phyloP scores from a whole-genome alignment of 768 basidiomycete genomes.

The Boletus pseudopeckii region DNA sequence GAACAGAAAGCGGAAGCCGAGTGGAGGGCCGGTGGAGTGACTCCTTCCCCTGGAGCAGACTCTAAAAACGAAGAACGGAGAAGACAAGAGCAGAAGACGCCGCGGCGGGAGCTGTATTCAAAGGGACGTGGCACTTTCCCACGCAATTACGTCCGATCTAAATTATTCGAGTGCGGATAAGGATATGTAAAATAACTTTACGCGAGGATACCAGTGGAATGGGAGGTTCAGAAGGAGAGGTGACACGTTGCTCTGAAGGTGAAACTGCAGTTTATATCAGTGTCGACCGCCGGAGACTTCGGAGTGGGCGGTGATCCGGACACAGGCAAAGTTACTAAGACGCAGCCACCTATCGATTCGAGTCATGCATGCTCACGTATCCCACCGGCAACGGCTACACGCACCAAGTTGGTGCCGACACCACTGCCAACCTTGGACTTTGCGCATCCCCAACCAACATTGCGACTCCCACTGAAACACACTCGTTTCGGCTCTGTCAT shows the following conservation, averaged over 20 bases:
- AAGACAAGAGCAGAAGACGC: conserved; percentile 16
- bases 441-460: too few species aligned
- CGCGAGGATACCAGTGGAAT: background rate
- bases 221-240: background rate
- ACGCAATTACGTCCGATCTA: conserved; percentile 27
- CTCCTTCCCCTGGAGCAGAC: background rate
- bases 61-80: conserved; percentile 1
- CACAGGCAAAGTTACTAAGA: background rate
- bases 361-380: too few species aligned
- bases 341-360: too few species aligned
- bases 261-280: background rate
- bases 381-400: too few species aligned
- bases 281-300: background rate
- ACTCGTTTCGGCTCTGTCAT: too few species aligned
- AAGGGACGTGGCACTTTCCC: conserved; percentile 40
- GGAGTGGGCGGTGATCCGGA: background rate
- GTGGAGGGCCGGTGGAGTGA: background rate
- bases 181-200: background rate
- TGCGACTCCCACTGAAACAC: too few species aligned
- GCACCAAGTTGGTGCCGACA: too few species aligned
- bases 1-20: background rate
- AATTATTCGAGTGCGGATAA: conserved; percentile 19
- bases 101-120: conserved; percentile 10
- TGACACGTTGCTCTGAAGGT: background rate
- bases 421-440: too few species aligned